Evolutionary conservation across 257 asterid genomes (phyloP), one percentile per base, ranked within the genome.

Genomic region (Forsythia viridissima): DNA sequence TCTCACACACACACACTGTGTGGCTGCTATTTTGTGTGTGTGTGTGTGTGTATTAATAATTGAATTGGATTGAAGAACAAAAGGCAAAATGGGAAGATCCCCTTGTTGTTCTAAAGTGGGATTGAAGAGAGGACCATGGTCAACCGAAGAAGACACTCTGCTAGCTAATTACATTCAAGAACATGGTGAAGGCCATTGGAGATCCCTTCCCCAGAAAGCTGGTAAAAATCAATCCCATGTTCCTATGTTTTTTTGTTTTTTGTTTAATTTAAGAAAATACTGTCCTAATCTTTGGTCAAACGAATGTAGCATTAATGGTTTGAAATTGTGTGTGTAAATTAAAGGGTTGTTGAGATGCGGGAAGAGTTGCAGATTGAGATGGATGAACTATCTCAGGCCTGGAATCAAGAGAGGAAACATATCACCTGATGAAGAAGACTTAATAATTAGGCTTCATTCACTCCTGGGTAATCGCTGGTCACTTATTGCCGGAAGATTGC

Each of bases 151-250:
- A 39, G 86, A 82, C 43, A 13, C 59, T 18, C 48, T 79, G 46
- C 80, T 82, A 16, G 52, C 74, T 4, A 76, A 82, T 18, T 78
- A 74, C 76, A 82, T 82, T 24, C 73, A 82, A 38, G 38, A 38
- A 41, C 51, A 79, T n/a, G 86, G 86, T 9, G 86, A 82, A 82
- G 86, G 86, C 20, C 77, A 82, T 36, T 82, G 86, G 86, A 74
- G 78, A 74, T 74, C 76, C 24, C 42, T 82, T 44, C 83, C 86
- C 5, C 72, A 59, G 38, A 82, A 79, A 36, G 86, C 86, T 78
- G 86, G 86, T 82, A 82, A 59, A n/a, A n/a, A 57, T 59, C 67
- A 57, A 57, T 6, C 66, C 9, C 4, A 7, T 57, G 5, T 41
- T 41, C 37, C 9, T 24, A 48, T 9, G 21, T 36, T 59, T 11